phyloP scores from a whole-genome alignment of 768 basidiomycete species.

The Agaricus sinodeliciosus region DNA sequence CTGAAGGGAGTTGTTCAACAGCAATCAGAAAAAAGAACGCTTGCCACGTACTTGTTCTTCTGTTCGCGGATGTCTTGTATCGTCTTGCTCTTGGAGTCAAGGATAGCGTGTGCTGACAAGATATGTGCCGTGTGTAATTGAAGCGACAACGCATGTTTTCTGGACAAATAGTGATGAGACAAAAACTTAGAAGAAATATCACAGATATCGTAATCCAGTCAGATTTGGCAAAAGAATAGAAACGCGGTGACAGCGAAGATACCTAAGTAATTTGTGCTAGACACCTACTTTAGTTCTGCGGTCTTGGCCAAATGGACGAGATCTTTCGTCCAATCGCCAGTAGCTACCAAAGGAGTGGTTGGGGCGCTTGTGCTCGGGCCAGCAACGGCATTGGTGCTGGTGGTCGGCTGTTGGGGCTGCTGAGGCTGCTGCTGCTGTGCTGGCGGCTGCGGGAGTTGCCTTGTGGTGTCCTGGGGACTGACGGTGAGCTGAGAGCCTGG shows the following conservation, averaged over 20 bases:
- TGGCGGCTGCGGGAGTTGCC: constrained; percentile 24
- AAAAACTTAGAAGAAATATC: constrained; percentile 2
- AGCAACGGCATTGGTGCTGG: constrained; percentile 22
- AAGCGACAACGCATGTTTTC: constrained; percentile 78
- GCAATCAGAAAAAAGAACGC: not conserved
- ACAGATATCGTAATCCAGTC: not conserved
- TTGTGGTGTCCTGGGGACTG: constrained; percentile 18
- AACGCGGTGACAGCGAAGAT: not conserved
- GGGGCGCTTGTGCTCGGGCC: constrained; percentile 1
- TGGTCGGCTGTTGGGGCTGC: constrained; percentile 15
- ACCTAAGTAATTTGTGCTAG: not conserved
- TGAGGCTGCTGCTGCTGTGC: constrained; percentile 11
- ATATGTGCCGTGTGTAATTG: constrained; percentile 87
- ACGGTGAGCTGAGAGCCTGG: constrained; percentile 18
- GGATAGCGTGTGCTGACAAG: constrained; percentile 71
- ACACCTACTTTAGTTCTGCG: constrained; percentile 78
- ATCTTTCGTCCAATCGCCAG: constrained; percentile 84
- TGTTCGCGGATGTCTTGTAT: constrained; percentile 81
- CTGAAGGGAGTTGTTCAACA: constrained; percentile 26
- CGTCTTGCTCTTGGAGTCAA: constrained; percentile 72
- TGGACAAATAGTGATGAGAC: constrained; percentile 19
- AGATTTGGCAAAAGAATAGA: not conserved
- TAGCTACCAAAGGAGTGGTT: constrained; percentile 54
- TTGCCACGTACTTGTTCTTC: constrained; percentile 62
- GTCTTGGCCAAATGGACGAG: constrained; percentile 82